A percentile compares a stretch with the other conserved stretches of the same genome.
Evolutionary conservation across 176 grass and related monocot genomes (phyloP).

Genomic region (Carex pumila): DNA sequence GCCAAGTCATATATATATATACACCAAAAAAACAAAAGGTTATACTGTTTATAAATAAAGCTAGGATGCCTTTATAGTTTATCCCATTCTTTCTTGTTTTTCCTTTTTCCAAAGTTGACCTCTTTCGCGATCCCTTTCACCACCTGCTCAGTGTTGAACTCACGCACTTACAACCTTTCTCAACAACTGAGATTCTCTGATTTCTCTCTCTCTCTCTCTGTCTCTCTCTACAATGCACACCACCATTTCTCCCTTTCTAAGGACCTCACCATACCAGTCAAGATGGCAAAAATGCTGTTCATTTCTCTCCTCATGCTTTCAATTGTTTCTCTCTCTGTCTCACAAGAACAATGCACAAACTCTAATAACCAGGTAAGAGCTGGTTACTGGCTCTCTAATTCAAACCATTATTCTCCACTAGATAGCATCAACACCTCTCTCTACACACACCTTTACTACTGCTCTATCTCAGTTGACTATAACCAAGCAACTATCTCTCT

Average conservation of each 20-base stretch:
- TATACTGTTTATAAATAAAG: not conserved
- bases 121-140: constrained; percentile 36
- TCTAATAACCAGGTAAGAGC: constrained; percentile 32
- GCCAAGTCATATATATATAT: too few relatives aligned
- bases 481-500: constrained; percentile 1
- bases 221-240: constrained; percentile 23
- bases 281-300: constrained; percentile 12
- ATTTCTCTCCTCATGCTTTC: constrained; percentile 21
- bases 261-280: not conserved
- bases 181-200: constrained; percentile 30
- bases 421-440: constrained; percentile 42
- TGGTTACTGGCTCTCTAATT: constrained; percentile 47
- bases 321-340: not conserved
- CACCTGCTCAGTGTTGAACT: constrained; percentile 35
- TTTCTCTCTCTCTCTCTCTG: not conserved
- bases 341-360: constrained; percentile 9
- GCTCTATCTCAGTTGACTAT: constrained; percentile 41
- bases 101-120: constrained; percentile 17
- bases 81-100: not conserved
- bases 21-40: not conserved
- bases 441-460: constrained; percentile 78
- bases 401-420: constrained; percentile 40
- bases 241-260: constrained; percentile 20
- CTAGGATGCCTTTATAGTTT: not conserved
- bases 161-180: constrained; percentile 3